phyloP scores from a whole-genome alignment of 2,329 filamentous ascomycete species.

The Aspergillus hortae region DNA sequence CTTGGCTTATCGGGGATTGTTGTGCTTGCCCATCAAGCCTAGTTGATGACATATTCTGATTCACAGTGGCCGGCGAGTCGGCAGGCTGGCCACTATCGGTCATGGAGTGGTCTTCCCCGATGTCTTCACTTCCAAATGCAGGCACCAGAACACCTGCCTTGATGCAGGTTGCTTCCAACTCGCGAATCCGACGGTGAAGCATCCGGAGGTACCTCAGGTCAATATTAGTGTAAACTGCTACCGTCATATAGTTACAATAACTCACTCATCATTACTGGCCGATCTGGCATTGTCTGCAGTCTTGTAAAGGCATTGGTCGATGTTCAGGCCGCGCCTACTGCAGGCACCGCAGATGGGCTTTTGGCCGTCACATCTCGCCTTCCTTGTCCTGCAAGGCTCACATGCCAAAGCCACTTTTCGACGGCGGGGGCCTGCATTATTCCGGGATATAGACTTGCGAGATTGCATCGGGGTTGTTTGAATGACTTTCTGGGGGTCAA shows the following conservation, averaged over 20 bases:
- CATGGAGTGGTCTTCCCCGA: neutral
- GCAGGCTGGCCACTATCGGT: neutral
- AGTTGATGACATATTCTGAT: too few species aligned
- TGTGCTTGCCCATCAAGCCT: neutral
- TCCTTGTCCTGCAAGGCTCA: conserved; percentile 3
- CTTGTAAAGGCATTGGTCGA: conserved; percentile 37
- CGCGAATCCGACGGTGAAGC: conserved; percentile 25
- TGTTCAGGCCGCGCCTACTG: conserved; percentile 28
- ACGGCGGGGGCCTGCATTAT: neutral
- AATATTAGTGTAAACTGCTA: neutral
- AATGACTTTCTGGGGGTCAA: too few species aligned
- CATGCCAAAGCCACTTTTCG: conserved; percentile 2
- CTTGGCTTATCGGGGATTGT: neutral
- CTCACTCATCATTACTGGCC: conserved; percentile 33
- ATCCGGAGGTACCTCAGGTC: conserved; percentile 9
- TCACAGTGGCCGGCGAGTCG: too few species aligned
- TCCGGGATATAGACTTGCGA: neutral
- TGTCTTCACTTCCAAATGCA: neutral
- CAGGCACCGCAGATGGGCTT: conserved; percentile 47
- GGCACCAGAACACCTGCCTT: conserved; percentile 20
- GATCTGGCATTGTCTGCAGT: conserved; percentile 31
- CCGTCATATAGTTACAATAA: conserved; percentile 11
- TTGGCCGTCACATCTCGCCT: conserved; percentile 4
- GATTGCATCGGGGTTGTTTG: neutral
- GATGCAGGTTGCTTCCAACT: conserved; percentile 23